Percentiles rank a stretch among this genome's conserved stretches.
These are phyloP conservation scores for Laetiporus sulphureus DNA, from an alignment of 1,284 basidiomycete genomes.

Conservation along the genomic window DNA sequence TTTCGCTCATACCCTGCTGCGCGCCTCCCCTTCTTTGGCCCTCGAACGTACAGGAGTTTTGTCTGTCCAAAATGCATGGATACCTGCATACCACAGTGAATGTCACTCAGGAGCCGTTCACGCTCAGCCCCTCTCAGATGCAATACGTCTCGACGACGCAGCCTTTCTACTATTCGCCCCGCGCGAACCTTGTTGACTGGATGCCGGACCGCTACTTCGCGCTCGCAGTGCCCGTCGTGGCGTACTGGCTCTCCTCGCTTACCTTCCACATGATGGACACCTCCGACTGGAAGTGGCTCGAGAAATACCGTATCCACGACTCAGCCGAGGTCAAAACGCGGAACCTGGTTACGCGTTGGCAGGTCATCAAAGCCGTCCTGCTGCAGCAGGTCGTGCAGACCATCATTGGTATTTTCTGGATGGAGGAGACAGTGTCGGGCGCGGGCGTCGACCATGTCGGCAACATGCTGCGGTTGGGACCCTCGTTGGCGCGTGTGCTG, in stretches of 20 bases:
- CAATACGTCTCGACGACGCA: conserved; percentile 19
- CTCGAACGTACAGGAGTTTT: no score
- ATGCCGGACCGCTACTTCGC: conserved; percentile 66
- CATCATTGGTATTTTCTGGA: conserved; percentile 60
- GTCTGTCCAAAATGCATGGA: background rate
- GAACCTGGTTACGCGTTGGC: conserved; percentile 82
- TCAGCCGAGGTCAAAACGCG: conserved; percentile 71
- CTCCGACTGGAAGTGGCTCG: conserved; percentile 71
- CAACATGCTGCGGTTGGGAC: conserved; percentile 36
- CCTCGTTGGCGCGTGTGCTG: conserved; percentile 37
- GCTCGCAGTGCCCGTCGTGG: conserved; percentile 69
- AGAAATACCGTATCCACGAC: conserved; percentile 86
- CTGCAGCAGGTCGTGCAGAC: conserved; percentile 77
- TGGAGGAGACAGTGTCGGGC: conserved; percentile 47
- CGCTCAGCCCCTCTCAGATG: conserved; percentile 18
- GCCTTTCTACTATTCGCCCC: conserved; percentile 23
- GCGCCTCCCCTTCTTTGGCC: background rate
- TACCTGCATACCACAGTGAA: conserved; percentile 13
- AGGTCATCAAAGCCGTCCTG: conserved; percentile 42
- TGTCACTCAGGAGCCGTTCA: conserved; percentile 11
- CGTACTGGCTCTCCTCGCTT: conserved; percentile 86
- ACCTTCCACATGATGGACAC: conserved; percentile 82
- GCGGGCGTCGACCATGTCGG: conserved; percentile 45
- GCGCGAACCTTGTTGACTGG: conserved; percentile 13
- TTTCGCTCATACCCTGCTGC: background rate